Percentiles rank a stretch among this genome's conserved stretches.
These are phyloP conservation scores for Akanthomyces dipterigenus DNA, from an alignment of 2,329 filamentous ascomycete genomes.

Conservation along the genomic window DNA sequence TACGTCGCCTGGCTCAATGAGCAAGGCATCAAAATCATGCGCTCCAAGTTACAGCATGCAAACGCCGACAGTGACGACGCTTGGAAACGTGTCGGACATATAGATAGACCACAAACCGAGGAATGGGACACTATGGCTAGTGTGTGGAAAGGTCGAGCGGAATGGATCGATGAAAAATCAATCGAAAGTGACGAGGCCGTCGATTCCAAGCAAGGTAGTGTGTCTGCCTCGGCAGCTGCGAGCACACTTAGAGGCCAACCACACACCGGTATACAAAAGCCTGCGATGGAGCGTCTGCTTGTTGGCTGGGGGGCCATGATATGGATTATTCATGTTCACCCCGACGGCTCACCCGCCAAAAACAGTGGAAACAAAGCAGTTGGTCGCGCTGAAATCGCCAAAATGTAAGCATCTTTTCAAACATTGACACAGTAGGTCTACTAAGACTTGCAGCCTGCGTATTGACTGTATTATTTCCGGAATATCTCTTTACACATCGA, in stretches of 20 bases:
- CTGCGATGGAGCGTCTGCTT: conserved; percentile 67
- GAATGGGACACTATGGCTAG: conserved; percentile 95
- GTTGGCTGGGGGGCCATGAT: conserved; percentile 95
- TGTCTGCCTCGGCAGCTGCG: conserved; percentile 34
- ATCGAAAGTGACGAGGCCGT: conserved; percentile 65
- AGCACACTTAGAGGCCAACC: conserved; percentile 44
- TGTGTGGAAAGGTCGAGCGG: conserved; percentile 85
- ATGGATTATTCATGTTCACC: conserved; percentile 90
- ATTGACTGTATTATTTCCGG: conserved; percentile 98
- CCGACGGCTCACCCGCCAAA: conserved; percentile 43
- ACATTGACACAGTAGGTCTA: neutral
- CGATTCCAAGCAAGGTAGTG: conserved; percentile 25
- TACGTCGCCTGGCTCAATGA: conserved; percentile 96
- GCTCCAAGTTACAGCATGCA: conserved; percentile 76
- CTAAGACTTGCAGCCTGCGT: conserved; percentile 58
- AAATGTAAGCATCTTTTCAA: conserved; percentile 58
- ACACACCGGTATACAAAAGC: conserved; percentile 31
- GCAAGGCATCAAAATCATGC: conserved; percentile 96
- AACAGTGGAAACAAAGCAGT: conserved; percentile 40
- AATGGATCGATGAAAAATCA: conserved; percentile 84
- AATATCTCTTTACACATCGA: conserved; percentile 92
- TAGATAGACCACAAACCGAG: conserved; percentile 77
- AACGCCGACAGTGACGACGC: conserved; percentile 70
- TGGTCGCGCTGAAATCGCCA: conserved; percentile 79
- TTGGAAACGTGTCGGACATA: conserved; percentile 91